These are phyloP conservation scores for Colletotrichum phormii DNA, from an alignment of 2,329 filamentous ascomycete species.

Conservation along the genomic window DNA sequence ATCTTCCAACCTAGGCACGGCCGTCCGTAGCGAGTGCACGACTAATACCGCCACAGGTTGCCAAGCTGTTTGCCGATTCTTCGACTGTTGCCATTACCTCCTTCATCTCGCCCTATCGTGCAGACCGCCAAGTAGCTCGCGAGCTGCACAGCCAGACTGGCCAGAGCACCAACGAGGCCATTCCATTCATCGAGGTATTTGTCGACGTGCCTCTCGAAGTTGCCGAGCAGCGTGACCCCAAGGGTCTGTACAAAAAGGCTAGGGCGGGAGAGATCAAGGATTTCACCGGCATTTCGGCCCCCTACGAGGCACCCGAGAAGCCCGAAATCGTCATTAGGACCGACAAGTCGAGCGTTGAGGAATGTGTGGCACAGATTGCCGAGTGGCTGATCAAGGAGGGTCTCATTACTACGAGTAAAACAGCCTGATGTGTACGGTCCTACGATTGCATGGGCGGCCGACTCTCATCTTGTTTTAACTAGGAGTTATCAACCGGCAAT, in stretches of 20 bases:
- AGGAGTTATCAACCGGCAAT: conserved; percentile 5
- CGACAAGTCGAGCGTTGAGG: conserved; percentile 84
- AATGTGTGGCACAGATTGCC: conserved; percentile 87
- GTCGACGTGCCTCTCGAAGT: conserved; percentile 92
- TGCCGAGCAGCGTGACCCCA: conserved; percentile 94
- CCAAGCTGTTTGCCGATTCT: conserved; percentile 94
- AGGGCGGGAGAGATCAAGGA: conserved; percentile 94
- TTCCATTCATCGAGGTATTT: conserved; percentile 94
- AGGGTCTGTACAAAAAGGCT: conserved; percentile 98
- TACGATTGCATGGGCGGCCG: background rate
- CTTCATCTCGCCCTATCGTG: conserved; percentile 95
- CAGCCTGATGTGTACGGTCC: conserved; percentile 35
- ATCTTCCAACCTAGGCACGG: background rate
- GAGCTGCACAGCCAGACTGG: conserved; percentile 76
- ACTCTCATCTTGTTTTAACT: conserved; percentile 1
- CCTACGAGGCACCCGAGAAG: conserved; percentile 89
- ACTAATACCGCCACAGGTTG: conserved; percentile 66
- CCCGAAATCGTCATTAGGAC: conserved; percentile 91
- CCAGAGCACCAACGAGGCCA: conserved; percentile 70
- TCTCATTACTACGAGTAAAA: conserved; percentile 56
- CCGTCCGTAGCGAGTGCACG: background rate
- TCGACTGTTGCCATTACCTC: conserved; percentile 90
- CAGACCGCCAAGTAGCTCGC: conserved; percentile 86
- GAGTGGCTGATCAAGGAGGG: conserved; percentile 80
- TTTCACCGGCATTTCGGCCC: conserved; percentile 94